Evolutionary conservation across 768 basidiomycete genomes (phyloP).

Genomic region (Pulveroboletus ravenelii): DNA sequence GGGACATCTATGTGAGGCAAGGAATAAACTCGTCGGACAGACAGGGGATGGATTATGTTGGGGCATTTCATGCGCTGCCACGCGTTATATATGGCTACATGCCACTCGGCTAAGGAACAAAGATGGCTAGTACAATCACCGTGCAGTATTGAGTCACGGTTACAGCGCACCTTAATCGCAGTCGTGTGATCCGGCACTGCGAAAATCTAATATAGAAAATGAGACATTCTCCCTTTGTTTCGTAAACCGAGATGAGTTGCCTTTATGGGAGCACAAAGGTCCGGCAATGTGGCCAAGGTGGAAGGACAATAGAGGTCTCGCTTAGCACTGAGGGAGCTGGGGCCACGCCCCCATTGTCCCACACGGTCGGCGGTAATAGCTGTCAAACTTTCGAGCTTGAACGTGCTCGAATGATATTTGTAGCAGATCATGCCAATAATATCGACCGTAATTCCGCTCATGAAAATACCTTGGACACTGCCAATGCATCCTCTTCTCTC

Average conservation of each 20-base stretch:
- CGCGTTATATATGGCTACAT: slow-evolving; percentile 25
- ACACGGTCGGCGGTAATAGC: not conserved
- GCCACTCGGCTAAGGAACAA: slow-evolving; percentile 33
- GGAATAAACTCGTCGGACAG: slow-evolving; percentile 9
- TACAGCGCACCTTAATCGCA: not conserved
- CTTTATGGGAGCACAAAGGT: slow-evolving; percentile 29
- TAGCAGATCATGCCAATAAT: not conserved
- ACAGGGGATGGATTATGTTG: slow-evolving; percentile 14
- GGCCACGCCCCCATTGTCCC: slow-evolving; percentile 14
- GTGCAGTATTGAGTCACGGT: slow-evolving; percentile 2
- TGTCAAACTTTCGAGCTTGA: not conserved
- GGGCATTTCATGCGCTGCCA: not conserved
- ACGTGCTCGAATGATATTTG: not conserved
- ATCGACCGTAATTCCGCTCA: slow-evolving; percentile 35
- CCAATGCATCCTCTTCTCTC: slow-evolving; percentile 72
- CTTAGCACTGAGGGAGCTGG: slow-evolving; percentile 10
- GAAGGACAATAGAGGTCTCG: slow-evolving; percentile 30
- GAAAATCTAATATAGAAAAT: not conserved
- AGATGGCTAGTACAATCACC: slow-evolving; percentile 15
- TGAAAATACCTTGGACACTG: slow-evolving; percentile 85
- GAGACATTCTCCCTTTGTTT: slow-evolving; percentile 21
- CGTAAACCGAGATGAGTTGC: slow-evolving; percentile 16
- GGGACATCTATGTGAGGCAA: slow-evolving; percentile 48
- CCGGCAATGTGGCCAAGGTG: slow-evolving; percentile 8
- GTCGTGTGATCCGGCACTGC: not conserved